phyloP scores from a whole-genome alignment of 2,329 filamentous ascomycete species.

The Zelopaecilomyces penicillatus region DNA sequence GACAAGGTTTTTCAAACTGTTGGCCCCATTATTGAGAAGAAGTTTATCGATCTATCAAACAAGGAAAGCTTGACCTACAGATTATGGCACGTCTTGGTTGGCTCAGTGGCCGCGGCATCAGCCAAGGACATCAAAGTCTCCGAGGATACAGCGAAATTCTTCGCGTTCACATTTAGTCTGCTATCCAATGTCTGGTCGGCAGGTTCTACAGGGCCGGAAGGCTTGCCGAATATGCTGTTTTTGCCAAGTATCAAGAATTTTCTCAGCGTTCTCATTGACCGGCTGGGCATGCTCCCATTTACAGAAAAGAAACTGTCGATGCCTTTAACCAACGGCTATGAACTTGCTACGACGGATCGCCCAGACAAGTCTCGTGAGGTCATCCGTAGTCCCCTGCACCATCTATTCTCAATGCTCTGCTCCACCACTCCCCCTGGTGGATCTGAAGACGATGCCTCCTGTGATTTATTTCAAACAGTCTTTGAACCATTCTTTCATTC shows the following conservation, averaged over 20 bases:
- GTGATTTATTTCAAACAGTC: slow-evolving; percentile 39
- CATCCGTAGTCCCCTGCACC: slow-evolving; percentile 53
- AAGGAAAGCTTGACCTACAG: slow-evolving; percentile 43
- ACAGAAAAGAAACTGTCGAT: slow-evolving; percentile 51
- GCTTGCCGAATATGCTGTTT: slow-evolving; percentile 39
- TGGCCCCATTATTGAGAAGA: slow-evolving; percentile 50
- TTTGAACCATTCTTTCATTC: slow-evolving; percentile 51
- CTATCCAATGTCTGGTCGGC: slow-evolving; percentile 59
- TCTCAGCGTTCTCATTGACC: slow-evolving; percentile 38
- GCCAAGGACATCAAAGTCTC: slow-evolving; percentile 86
- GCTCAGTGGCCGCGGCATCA: slow-evolving; percentile 57
- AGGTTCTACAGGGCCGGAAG: slow-evolving; percentile 32
- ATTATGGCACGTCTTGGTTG: slow-evolving; percentile 55
- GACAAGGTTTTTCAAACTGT: slow-evolving; percentile 55
- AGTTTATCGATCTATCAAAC: slow-evolving; percentile 54
- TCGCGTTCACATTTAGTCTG: slow-evolving; percentile 62
- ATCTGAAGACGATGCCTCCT: slow-evolving; percentile 37
- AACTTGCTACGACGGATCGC: slow-evolving; percentile 52
- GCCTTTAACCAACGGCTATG: slow-evolving; percentile 46
- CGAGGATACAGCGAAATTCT: slow-evolving; percentile 70
- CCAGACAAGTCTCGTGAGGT: slow-evolving; percentile 41
- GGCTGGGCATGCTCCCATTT: slow-evolving; percentile 52
- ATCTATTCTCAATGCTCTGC: slow-evolving; percentile 55
- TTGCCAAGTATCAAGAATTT: slow-evolving; percentile 46
- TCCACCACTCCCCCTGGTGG: slow-evolving; percentile 36